phyloP scores from a whole-genome alignment of 345 rosid genomes.

The Lepidium sativum region DNA sequence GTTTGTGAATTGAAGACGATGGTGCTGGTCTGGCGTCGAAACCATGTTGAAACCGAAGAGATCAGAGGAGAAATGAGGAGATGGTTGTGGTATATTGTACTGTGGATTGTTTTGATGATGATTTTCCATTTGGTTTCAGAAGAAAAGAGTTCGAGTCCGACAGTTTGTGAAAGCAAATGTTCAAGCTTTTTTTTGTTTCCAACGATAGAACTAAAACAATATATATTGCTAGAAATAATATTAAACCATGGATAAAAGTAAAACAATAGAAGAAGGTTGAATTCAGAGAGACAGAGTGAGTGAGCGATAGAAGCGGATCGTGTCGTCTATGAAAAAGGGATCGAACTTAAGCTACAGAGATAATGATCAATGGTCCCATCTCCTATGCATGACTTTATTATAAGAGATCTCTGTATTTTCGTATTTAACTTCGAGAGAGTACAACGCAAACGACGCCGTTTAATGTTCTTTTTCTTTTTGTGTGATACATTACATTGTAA shows the following conservation, averaged over 20 bases:
- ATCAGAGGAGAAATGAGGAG: constrained; percentile 20
- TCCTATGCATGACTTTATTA: constrained; percentile 30
- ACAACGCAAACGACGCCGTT: too few relatives aligned
- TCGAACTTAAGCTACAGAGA: constrained; percentile 52
- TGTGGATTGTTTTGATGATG: constrained; percentile 28
- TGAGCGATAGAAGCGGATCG: constrained; percentile 72
- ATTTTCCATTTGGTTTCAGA: constrained; percentile 39
- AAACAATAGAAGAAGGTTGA: constrained; percentile 1
- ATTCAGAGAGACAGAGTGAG: constrained; percentile 26
- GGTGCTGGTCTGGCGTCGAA: constrained; percentile 2
- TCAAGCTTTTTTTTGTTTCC: background rate
- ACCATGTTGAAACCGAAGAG: constrained; percentile 8
- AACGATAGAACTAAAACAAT: background rate
- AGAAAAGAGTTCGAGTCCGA: background rate
- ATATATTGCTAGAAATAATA: background rate
- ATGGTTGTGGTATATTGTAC: constrained; percentile 34
- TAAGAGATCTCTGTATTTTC: background rate
- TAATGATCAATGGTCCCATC: constrained; percentile 41
- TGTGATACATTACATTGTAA: too few relatives aligned
- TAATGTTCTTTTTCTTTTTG: too few relatives aligned
- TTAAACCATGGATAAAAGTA: background rate
- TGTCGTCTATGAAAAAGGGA: constrained; percentile 73
- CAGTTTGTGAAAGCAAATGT: background rate
- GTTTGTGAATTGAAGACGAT: constrained; percentile 21
- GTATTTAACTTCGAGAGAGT: too few relatives aligned